Evolutionary conservation across 1,139 yeast genomes (phyloP), one percentile per base, ranked within the genome.

Genomic region (Citeromyces hawaiiensis): DNA sequence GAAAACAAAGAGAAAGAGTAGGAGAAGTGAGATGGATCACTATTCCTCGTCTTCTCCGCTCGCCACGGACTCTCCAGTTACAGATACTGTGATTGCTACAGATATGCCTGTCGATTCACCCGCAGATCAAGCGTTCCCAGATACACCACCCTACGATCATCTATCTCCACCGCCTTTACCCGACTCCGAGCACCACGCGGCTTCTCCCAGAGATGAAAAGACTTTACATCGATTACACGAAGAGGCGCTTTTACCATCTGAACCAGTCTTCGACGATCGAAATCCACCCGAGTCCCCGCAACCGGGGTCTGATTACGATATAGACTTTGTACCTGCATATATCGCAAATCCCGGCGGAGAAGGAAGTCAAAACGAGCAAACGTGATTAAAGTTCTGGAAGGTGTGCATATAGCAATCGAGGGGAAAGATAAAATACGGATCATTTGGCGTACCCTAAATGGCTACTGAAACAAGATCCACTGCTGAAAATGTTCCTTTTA

Each of bases 221-320:
- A 30, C 34, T 36, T 30, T 16, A 30, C 15, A 30, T 3, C 15
- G 33, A 23, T 25, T 46, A 16, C 44, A 44, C 11, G 49, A 47
- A 33, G 44, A 45, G 38, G 48, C 48, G 2, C 38, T 47, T 33
- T 37, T 47, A 19, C 51, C 51, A 1, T 41, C 45, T 25, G 48
- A 47, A 29, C 51, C 49, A 7, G 17, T 14, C 13, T 30, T 30
- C 34, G 17, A 13, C 34, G 34, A 30, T 16, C 27, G 27, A 9
- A 11, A 9, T 23, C 27, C 27, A 23, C 27, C 8, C 5, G 34
- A 30, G 7, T 30, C 34, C 10, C 34, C 34, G 15, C 34, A 30
- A 6, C 10, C 34, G 15, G 17, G 17, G 34, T 16, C 34, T 10
- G 34, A 30, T 10, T 30, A 30, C 34, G 34, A 30, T 16, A 16